phyloP scores from a whole-genome alignment of 2,329 filamentous ascomycete genomes.

The Alternaria brassicicola region DNA sequence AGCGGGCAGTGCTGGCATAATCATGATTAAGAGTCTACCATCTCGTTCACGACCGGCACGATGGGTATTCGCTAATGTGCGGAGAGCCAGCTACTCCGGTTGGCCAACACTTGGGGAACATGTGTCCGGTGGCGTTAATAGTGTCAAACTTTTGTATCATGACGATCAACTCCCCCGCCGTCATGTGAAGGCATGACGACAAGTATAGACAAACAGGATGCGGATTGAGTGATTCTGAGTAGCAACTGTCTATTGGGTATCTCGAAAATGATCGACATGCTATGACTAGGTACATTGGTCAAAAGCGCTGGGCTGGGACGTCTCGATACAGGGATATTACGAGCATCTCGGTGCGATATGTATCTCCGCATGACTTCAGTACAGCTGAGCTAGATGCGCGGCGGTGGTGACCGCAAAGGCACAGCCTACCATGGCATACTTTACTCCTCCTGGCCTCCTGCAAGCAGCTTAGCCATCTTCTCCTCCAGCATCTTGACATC shows the following conservation, averaged over 20 bases:
- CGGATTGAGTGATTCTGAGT: background rate
- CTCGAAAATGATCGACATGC: slow-evolving; percentile 10
- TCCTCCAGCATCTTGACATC: slow-evolving; percentile 89
- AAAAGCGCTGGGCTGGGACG: slow-evolving; percentile 1
- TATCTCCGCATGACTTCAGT: background rate
- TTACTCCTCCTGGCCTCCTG: slow-evolving; percentile 12
- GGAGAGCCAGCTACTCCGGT: slow-evolving; percentile 24
- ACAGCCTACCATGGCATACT: background rate
- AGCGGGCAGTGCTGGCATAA: background rate
- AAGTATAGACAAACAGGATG: background rate
- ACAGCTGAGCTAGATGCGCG: background rate
- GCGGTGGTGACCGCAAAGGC: background rate
- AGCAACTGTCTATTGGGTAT: slow-evolving; percentile 16
- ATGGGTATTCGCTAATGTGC: slow-evolving; percentile 9
- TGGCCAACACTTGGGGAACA: slow-evolving; percentile 11
- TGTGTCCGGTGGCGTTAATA: slow-evolving; percentile 6
- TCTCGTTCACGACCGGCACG: background rate
- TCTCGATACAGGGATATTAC: background rate
- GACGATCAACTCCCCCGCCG: background rate
- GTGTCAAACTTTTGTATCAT: slow-evolving; percentile 2
- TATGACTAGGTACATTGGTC: slow-evolving; percentile 1
- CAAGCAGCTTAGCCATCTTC: slow-evolving; percentile 63
- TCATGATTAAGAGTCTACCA: background rate
- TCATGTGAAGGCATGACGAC: background rate
- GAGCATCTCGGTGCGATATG: background rate